Conservation (phyloP, 2,329 filamentous ascomycete species). For the Camptophora hylomeconis region DNA sequence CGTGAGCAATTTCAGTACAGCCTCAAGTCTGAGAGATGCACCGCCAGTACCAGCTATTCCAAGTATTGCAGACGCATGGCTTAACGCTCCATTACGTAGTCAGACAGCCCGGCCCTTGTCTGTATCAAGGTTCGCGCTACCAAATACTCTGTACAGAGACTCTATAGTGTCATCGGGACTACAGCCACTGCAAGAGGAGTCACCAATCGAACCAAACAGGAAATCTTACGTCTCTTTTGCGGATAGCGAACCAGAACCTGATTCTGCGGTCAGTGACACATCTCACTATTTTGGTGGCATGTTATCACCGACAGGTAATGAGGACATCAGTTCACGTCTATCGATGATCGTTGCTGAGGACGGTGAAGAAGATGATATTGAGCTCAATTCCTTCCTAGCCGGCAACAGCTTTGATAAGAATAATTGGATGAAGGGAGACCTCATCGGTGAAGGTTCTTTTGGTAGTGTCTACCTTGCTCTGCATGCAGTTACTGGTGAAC, state of each 20-base stretch:
- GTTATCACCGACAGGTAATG: conserved; percentile 45
- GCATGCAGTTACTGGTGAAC: conserved; percentile 89
- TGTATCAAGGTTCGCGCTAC: conserved; percentile 44
- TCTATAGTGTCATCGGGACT: conserved; percentile 81
- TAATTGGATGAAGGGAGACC: conserved; percentile 98
- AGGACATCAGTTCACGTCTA: conserved; percentile 52
- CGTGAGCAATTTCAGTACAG: conserved; percentile 83
- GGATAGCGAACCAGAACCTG: conserved; percentile 51
- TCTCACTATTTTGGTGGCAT: conserved; percentile 84
- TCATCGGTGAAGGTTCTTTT: conserved; percentile 95
- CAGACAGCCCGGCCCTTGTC: conserved; percentile 42
- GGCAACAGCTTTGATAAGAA: conserved; percentile 92
- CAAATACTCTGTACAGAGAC: conserved; percentile 60
- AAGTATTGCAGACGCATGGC: conserved; percentile 56
- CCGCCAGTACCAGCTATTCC: conserved; percentile 83
- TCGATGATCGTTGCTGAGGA: conserved; percentile 78
- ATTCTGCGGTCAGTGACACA: conserved; percentile 60
- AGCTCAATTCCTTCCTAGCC: conserved; percentile 76
- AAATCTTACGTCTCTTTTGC: conserved; percentile 83
- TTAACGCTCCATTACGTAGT: conserved; percentile 48
- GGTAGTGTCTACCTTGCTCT: conserved; percentile 90
- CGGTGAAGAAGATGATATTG: conserved; percentile 81
- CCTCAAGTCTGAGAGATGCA: conserved; percentile 82
- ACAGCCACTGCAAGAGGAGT: conserved; percentile 84
- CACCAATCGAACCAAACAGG: conserved; percentile 69